phyloP scores from a whole-genome alignment of 805 yeast species.

The Lipomyces chichibuensis region DNA sequence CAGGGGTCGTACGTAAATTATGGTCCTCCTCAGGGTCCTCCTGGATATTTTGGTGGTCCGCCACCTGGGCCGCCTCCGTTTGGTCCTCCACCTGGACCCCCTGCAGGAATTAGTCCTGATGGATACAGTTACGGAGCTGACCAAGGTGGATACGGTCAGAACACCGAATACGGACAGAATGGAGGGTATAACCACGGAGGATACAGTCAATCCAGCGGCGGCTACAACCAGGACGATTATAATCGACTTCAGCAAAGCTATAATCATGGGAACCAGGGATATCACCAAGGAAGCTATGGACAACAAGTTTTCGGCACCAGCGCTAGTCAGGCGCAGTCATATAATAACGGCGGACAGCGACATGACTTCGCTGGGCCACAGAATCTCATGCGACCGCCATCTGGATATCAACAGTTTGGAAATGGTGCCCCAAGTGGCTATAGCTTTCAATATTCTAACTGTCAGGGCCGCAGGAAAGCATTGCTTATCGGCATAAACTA shows the following conservation, averaged over 20 bases:
- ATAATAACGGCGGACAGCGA: neutral
- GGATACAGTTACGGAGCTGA: slow-evolving; percentile 5
- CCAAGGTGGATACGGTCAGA: too few species aligned
- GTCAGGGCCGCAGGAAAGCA: slow-evolving; percentile 75
- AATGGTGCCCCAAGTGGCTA: slow-evolving; percentile 40
- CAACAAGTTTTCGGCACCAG: neutral
- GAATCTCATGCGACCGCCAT: slow-evolving; percentile 37
- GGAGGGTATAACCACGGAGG: slow-evolving; percentile 10
- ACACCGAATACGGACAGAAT: neutral
- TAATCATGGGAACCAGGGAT: neutral
- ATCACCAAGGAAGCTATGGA: neutral
- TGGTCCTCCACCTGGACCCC: slow-evolving; percentile 40
- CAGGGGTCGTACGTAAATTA: slow-evolving; percentile 15
- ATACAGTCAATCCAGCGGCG: slow-evolving; percentile 7
- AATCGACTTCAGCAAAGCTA: neutral
- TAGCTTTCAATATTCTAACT: slow-evolving; percentile 64
- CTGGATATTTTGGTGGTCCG: slow-evolving; percentile 32
- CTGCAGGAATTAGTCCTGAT: slow-evolving; percentile 32
- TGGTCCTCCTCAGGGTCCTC: slow-evolving; percentile 42
- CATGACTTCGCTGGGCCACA: slow-evolving; percentile 14
- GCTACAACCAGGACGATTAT: slow-evolving; percentile 7
- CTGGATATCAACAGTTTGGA: slow-evolving; percentile 43
- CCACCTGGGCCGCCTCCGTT: slow-evolving; percentile 19
- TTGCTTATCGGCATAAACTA: slow-evolving; percentile 78
- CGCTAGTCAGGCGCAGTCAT: neutral